These are phyloP conservation scores for Paulownia fortunei DNA, from an alignment of 257 asterid species.

Conservation along the genomic window DNA sequence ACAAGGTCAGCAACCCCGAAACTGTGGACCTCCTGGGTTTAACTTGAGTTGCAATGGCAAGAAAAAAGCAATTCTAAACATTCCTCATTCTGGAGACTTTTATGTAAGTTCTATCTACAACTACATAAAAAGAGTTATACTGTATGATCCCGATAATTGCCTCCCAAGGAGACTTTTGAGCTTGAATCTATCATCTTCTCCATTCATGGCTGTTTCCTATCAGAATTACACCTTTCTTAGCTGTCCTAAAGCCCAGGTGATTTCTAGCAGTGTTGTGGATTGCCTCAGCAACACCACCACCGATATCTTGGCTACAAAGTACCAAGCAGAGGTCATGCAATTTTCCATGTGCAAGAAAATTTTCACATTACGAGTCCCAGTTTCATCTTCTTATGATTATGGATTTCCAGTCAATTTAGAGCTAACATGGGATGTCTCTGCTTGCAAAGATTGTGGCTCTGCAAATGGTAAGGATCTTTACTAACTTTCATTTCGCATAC, in stretches of 20 bases:
- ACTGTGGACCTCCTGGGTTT: constrained; percentile 56
- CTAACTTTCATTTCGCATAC: not conserved
- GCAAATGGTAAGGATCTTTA: constrained; percentile 38
- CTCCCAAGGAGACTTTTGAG: constrained; percentile 50
- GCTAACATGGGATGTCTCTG: constrained; percentile 51
- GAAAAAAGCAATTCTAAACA: constrained; percentile 37
- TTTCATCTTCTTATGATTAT: constrained; percentile 25
- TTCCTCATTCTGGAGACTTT: constrained; percentile 50
- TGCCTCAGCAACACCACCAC: constrained; percentile 54
- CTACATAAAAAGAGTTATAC: constrained; percentile 34
- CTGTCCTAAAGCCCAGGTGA: constrained; percentile 42
- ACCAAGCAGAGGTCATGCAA: not conserved
- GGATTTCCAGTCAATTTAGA: constrained; percentile 39
- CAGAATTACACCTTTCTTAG: constrained; percentile 52
- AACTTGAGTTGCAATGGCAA: constrained; percentile 38
- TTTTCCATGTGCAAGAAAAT: constrained; percentile 35
- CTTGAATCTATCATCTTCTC: constrained; percentile 48
- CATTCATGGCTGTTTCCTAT: constrained; percentile 40
- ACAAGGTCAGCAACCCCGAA: constrained; percentile 28
- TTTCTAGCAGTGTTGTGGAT: constrained; percentile 31
- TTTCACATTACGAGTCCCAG: constrained; percentile 40
- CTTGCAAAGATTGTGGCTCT: constrained; percentile 44
- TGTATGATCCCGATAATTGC: constrained; percentile 54
- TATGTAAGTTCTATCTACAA: constrained; percentile 48
- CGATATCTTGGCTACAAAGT: constrained; percentile 17